Evolutionary conservation across 2,329 filamentous ascomycete genomes (phyloP), one percentile per base, ranked within the genome.

Genomic region (Microdochium paspali): DNA sequence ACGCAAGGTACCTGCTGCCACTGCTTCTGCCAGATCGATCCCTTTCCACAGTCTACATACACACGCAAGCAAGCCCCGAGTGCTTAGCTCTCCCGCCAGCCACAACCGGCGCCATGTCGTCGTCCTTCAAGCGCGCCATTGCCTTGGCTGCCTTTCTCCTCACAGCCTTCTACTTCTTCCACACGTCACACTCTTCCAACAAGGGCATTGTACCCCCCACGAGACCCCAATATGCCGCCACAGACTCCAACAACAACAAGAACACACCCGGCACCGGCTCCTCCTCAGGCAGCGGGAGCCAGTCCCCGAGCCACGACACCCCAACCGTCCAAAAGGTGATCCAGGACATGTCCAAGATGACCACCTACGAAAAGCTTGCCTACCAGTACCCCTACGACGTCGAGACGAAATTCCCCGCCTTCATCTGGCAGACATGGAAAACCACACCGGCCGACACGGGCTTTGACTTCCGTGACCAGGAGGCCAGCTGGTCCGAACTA

Each of bases 371-470:
- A 71, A 95, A 93, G 69, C 80, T 98, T 49, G 84, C 84, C 46
- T 96, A 95, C 71, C 87, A 94, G 57, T 97, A 93, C 66, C 89
- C 90, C 20, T 98, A 97, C 73, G 87, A 95, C 60, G 76, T 91
- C 52, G 82, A 90, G 60, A 68, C 75, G 56, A 95, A 91, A 65
- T 97, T 97, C 65, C 93, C 93, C 3, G 90, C 90, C 48, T 97
- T 95, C 72, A 94, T 98, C 61, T 98, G 93, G 93, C 93, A 98
- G 74, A 98, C 93, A 13, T 98, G 93, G 93, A 96, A 94, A 66
- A 84, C 81, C 60, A 87, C 82, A 1, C 90, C 91, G 0, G 78
- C 83, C 1, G 85, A 88, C 21, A 74, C 80, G 45, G 76, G 87
- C 51, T 98, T 98, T 62, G 68, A 73, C 20, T 90, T 95, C 61